Evolutionary conservation across 2,329 filamentous ascomycete genomes (phyloP), one percentile per base, ranked within the genome.

Genomic region (Neurospora crassa): DNA sequence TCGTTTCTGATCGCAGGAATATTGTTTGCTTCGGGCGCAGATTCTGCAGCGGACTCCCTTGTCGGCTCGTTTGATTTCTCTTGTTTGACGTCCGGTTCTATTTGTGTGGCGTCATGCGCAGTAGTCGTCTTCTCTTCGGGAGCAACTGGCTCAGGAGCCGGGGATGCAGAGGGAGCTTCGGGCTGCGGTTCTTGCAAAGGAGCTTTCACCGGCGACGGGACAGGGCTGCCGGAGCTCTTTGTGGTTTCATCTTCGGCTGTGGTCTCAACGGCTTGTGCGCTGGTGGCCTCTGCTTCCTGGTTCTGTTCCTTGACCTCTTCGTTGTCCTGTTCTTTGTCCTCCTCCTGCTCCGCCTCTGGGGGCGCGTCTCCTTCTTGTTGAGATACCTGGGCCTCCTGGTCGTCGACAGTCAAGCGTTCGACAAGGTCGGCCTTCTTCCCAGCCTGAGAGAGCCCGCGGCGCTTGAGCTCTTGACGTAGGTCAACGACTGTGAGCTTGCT

Each of bases 401-500:
- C 78, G 59, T 83, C 82, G 42, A 81, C 81, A 68, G 81, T 82
- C 67, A 95, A 81, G 72, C 90, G 88, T 72, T 90, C 86, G 71
- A 94, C 85, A 67, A 94, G 86, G 72, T 91, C 91, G 34, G 89
- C 85, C 79, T 94, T 92, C 69, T 93, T 84, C 10, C 92, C 92
- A 34, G 87, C 87, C 73, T 89, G 87, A 6, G 89, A 83, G 47
- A 94, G 86, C n/a, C 89, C 89, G 74, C 91, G 88, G 72, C 84
- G 85, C 81, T 92, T 93, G 59, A 94, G 85, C 83, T 94, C 91
- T 29, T 88, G 88, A 80, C 90, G 91, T 72, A 95, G 86, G 77
- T 94, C 91, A 42, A 89, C 84, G 74, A 95, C 92, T 81, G 92
- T 94, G 77, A 90, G 85, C 80, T 83, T 86, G 73, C 80, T 81